These are phyloP conservation scores for Myochromella boudieri DNA, from an alignment of 768 basidiomycete species.

Conservation along the genomic window DNA sequence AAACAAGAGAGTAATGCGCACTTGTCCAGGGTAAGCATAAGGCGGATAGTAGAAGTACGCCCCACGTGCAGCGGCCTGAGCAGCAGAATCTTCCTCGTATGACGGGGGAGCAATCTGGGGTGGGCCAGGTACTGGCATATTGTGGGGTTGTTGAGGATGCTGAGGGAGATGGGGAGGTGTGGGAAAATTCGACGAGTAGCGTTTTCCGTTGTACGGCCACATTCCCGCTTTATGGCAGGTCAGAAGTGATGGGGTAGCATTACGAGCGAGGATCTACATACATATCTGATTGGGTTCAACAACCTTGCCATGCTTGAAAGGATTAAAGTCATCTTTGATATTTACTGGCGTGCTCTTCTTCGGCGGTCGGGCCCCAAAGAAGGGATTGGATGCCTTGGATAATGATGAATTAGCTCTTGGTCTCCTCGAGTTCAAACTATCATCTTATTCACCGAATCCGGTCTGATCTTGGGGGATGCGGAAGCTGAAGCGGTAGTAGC, in stretches of 20 bases:
- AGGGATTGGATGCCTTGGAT: slow-evolving; percentile 72
- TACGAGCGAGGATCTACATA: slow-evolving; percentile 38
- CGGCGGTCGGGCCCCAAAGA: slow-evolving; percentile 80
- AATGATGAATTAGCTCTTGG: slow-evolving; percentile 11
- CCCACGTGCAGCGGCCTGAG: slow-evolving; percentile 55
- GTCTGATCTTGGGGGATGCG: slow-evolving; percentile 62
- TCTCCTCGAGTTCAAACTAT: neutral
- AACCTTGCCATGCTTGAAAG: slow-evolving; percentile 87
- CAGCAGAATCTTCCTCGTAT: slow-evolving; percentile 76
- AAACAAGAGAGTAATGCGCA: slow-evolving; percentile 29
- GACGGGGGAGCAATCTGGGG: slow-evolving; percentile 71
- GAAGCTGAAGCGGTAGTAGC: slow-evolving; percentile 42
- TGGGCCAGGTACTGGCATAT: slow-evolving; percentile 65
- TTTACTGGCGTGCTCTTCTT: slow-evolving; percentile 79
- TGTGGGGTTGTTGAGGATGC: slow-evolving; percentile 64
- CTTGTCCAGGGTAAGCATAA: slow-evolving; percentile 77
- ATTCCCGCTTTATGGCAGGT: slow-evolving; percentile 47
- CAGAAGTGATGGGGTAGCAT: neutral
- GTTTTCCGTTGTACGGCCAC: slow-evolving; percentile 92
- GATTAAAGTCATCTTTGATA: slow-evolving; percentile 96
- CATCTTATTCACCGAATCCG: slow-evolving; percentile 44
- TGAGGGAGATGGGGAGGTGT: slow-evolving; percentile 55
- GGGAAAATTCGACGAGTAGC: slow-evolving; percentile 79
- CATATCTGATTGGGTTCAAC: slow-evolving; percentile 71
- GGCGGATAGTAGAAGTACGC: slow-evolving; percentile 77